A percentile compares a stretch with the other conserved stretches of the same genome.
Conservation (phyloP, 352 stramenopile genomes). For the Phytopythium boreale region DNA sequence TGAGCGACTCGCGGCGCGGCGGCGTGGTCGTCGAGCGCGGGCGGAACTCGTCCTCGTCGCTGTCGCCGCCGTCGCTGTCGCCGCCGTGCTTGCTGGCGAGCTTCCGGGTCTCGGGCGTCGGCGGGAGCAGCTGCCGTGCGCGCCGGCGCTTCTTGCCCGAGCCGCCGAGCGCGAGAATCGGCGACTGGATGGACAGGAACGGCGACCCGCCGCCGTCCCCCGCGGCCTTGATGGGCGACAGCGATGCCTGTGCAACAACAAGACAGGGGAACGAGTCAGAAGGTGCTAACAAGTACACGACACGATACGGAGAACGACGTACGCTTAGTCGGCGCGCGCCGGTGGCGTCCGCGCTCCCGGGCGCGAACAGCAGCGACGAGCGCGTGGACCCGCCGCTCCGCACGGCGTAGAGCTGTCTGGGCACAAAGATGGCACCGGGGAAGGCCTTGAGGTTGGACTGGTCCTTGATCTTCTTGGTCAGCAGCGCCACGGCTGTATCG, state of each 20-base stretch:
- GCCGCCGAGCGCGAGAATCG: slow-evolving; percentile 41
- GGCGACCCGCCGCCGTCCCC: slow-evolving; percentile 30
- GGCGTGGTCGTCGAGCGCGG: slow-evolving; percentile 11
- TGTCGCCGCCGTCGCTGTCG: neutral
- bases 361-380: neutral
- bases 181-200: slow-evolving; percentile 47
- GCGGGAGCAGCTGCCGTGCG: slow-evolving; percentile 8
- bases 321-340: neutral
- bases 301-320: neutral
- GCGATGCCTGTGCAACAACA: slow-evolving; percentile 34
- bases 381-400: neutral
- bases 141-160: slow-evolving; percentile 55
- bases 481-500: slow-evolving; percentile 42
- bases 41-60: slow-evolving; percentile 4
- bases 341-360: neutral
- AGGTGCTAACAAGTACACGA: neutral
- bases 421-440: slow-evolving; percentile 80
- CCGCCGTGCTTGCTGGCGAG: slow-evolving; percentile 15
- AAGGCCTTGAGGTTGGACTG: slow-evolving; percentile 83
- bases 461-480: slow-evolving; percentile 86
- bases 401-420: slow-evolving; percentile 53
- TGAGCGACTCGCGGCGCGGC: slow-evolving; percentile 47
- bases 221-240: slow-evolving; percentile 75
- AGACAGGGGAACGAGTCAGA: slow-evolving; percentile 9
- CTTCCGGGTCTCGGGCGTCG: slow-evolving; percentile 14